Percentiles rank a stretch among this genome's conserved stretches.
phyloP scores from a whole-genome alignment of 2,329 filamentous ascomycete species.

The Exophiala alcalophila region DNA sequence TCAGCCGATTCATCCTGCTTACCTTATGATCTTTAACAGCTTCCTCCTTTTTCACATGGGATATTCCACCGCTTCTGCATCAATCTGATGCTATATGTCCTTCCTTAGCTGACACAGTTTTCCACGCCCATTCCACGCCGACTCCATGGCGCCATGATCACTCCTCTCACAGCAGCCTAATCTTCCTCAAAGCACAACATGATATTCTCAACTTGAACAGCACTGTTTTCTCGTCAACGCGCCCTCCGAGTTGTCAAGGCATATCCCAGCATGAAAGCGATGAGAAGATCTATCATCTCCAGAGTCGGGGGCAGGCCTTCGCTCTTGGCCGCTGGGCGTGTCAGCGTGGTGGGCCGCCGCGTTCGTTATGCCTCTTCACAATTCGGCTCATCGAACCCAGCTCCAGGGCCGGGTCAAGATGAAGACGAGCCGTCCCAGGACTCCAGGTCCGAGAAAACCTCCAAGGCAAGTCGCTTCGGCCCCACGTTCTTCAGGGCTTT shows the following conservation, averaged over 20 bases:
- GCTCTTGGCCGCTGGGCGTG: conserved; percentile 5
- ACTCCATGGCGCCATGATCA: no score
- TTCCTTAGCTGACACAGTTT: no score
- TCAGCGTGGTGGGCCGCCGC: conserved; percentile 1
- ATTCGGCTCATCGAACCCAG: conserved; percentile 22
- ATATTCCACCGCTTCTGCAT: no score
- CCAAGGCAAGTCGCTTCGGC: conserved; percentile 12
- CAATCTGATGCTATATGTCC: no score
- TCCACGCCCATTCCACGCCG: no score
- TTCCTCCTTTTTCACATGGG: no score
- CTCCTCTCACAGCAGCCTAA: no score
- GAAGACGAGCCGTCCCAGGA: conserved; percentile 20
- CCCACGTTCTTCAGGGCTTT: conserved; percentile 59
- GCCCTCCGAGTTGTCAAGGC: background rate
- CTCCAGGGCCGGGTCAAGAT: conserved; percentile 20
- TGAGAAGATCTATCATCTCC: conserved; percentile 9
- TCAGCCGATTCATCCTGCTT: no score
- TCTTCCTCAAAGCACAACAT: no score
- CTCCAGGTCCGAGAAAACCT: conserved; percentile 14
- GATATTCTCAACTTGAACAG: no score
- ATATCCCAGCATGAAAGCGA: conserved; percentile 14
- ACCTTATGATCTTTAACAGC: no score
- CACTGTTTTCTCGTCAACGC: no score
- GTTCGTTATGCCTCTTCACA: conserved; percentile 23
- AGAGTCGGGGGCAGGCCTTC: conserved; percentile 3